Conservation (phyloP, 2,329 filamentous ascomycete species). For the Paecilomyces variotii region DNA sequence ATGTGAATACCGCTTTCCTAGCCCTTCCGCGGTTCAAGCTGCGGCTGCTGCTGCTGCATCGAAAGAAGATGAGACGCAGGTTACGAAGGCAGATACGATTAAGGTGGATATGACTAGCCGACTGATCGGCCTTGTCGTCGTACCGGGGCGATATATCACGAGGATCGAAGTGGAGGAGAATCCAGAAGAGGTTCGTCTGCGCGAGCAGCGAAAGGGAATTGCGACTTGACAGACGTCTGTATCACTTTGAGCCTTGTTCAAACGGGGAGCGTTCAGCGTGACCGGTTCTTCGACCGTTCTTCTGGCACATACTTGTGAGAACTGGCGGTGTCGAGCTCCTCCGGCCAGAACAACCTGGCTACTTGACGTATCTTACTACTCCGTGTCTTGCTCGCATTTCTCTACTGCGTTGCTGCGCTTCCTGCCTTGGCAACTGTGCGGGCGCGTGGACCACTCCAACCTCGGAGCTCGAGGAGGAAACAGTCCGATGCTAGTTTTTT, state of each 20-base stretch:
- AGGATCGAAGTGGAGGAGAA: constrained; percentile 80
- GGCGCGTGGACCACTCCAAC: not conserved
- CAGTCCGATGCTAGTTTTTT: not conserved
- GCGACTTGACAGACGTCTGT: not conserved
- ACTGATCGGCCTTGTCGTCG: constrained; percentile 80
- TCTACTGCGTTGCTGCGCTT: not conserved
- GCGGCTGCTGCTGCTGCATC: constrained; percentile 32
- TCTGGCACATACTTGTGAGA: not conserved
- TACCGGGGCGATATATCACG: constrained; percentile 76
- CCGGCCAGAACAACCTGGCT: not conserved
- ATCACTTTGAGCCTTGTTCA: not conserved
- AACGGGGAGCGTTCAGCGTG: not conserved
- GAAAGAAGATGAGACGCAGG: constrained; percentile 13
- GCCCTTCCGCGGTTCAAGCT: constrained; percentile 40
- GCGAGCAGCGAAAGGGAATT: constrained; percentile 6
- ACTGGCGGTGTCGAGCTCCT: not conserved
- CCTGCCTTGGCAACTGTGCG: not conserved
- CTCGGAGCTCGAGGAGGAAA: not conserved
- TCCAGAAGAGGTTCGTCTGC: constrained; percentile 5
- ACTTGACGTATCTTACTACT: not conserved
- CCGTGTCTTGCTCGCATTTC: not conserved
- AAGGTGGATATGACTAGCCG: constrained; percentile 71
- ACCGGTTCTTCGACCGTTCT: not conserved
- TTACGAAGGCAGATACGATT: constrained; percentile 31
- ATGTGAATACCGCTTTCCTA: constrained; percentile 80